These are phyloP conservation scores for Pythium dissimile DNA, from an alignment of 352 stramenopile genomes.

Conservation along the genomic window DNA sequence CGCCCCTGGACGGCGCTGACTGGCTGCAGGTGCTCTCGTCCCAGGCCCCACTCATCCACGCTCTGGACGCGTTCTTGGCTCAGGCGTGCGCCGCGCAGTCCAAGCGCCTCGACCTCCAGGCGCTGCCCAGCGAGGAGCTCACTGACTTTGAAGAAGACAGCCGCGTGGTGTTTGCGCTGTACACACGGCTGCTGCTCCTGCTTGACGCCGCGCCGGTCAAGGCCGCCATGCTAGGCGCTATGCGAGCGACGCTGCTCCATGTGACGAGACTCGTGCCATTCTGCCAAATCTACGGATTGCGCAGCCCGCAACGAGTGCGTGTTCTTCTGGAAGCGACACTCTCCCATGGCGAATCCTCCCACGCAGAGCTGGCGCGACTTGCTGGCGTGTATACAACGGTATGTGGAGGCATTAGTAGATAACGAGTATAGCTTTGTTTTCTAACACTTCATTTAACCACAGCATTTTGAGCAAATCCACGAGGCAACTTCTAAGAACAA, in stretches of 20 bases:
- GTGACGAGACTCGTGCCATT: constrained; percentile 53
- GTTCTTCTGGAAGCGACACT: constrained; percentile 3
- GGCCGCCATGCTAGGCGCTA: background rate
- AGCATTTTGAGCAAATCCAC: constrained; percentile 47
- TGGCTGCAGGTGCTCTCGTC: constrained; percentile 12
- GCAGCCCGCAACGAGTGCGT: background rate
- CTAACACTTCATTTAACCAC: background rate
- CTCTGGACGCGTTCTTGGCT: constrained; percentile 30
- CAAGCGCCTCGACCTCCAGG: constrained; percentile 6
- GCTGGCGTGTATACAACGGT: constrained; percentile 35
- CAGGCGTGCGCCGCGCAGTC: constrained; percentile 11
- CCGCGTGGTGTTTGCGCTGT: constrained; percentile 33
- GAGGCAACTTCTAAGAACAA: constrained; percentile 19
- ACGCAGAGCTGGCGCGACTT: constrained; percentile 17
- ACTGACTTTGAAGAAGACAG: constrained; percentile 4
- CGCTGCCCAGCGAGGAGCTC: constrained; percentile 4
- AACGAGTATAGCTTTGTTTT: background rate
- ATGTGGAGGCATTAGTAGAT: background rate
- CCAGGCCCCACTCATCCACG: constrained; percentile 8
- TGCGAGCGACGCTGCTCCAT: constrained; percentile 39
- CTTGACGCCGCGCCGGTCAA: constrained; percentile 1
- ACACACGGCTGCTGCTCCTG: constrained; percentile 22
- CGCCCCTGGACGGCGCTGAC: constrained; percentile 10
- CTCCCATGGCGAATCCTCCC: constrained; percentile 17
- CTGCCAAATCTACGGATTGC: constrained; percentile 43